These are phyloP conservation scores for Immersiporthe knoxdaviesiana DNA, from an alignment of 2,329 filamentous ascomycete species.

Conservation along the genomic window DNA sequence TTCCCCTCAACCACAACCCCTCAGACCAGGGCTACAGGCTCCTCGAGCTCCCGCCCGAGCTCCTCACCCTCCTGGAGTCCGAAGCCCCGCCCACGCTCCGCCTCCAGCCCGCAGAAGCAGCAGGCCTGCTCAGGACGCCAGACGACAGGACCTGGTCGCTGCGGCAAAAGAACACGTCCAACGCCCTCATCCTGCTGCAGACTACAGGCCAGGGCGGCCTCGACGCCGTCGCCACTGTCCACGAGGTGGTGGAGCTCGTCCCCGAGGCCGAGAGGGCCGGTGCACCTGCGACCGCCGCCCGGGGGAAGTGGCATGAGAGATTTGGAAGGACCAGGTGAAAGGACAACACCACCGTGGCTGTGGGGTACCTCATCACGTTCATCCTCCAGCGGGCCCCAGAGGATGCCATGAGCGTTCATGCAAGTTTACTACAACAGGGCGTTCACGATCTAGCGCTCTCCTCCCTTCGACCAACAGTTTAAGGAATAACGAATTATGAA, in stretches of 20 bases:
- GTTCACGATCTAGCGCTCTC: no score
- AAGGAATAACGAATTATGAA: background rate
- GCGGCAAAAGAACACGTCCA: slow-evolving; percentile 70
- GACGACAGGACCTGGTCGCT: slow-evolving; percentile 57
- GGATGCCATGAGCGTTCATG: background rate
- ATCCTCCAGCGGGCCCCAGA: background rate
- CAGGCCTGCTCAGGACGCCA: slow-evolving; percentile 56
- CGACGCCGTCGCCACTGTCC: slow-evolving; percentile 57
- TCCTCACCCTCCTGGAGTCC: slow-evolving; percentile 59
- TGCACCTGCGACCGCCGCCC: slow-evolving; percentile 38
- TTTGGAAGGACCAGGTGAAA: slow-evolving; percentile 52
- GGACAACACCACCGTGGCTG: no score
- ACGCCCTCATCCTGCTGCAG: slow-evolving; percentile 62
- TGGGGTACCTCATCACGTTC: background rate
- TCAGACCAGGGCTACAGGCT: slow-evolving; percentile 59
- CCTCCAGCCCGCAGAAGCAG: slow-evolving; percentile 53
- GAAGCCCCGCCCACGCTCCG: slow-evolving; percentile 53
- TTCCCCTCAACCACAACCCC: slow-evolving; percentile 55
- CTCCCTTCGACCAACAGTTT: no score
- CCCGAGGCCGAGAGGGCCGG: slow-evolving; percentile 39
- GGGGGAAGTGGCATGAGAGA: slow-evolving; percentile 64
- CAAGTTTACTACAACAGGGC: no score
- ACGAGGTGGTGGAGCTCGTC: slow-evolving; percentile 66
- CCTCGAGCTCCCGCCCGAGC: slow-evolving; percentile 63
- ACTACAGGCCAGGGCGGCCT: slow-evolving; percentile 39